phyloP scores from a whole-genome alignment of 139 green algal species.

The Coccomyxa sp. region DNA sequence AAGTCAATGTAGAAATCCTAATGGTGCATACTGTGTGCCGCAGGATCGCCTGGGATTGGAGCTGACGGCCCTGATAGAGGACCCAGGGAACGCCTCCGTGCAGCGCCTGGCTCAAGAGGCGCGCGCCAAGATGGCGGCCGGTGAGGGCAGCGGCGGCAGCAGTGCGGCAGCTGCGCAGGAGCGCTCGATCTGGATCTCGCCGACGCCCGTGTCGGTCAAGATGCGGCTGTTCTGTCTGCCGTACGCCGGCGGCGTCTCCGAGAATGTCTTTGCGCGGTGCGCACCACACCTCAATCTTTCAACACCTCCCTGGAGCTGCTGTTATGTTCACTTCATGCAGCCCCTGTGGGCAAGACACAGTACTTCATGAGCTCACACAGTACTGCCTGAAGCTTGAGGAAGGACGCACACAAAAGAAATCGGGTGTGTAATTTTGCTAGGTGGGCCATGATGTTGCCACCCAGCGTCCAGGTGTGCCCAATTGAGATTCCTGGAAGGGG shows the following conservation, averaged over 20 bases:
- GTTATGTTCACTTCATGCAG: no score
- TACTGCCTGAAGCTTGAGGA: no score
- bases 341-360: no score
- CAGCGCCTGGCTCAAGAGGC: conserved; percentile 15
- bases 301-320: no score
- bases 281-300: no score
- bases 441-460: conserved; percentile 35
- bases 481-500: conserved; percentile 40
- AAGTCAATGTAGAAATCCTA: background rate
- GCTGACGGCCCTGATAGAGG: conserved; percentile 18
- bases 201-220: conserved; percentile 20
- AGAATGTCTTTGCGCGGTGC: conserved; percentile 36
- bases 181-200: conserved; percentile 14
- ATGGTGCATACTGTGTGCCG: background rate
- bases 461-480: conserved; percentile 41
- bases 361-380: no score
- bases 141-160: background rate
- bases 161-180: background rate
- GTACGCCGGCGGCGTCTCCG: conserved; percentile 40
- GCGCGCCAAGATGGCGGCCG: background rate
- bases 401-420: no score
- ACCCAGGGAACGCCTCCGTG: conserved; percentile 20
- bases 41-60: conserved; percentile 21
- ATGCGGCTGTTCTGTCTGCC: conserved; percentile 47
- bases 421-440: background rate